Percentiles rank a stretch among this genome's conserved stretches.
Evolutionary conservation across 2,329 filamentous ascomycete species (phyloP).

Genomic region (Nemania sp.): DNA sequence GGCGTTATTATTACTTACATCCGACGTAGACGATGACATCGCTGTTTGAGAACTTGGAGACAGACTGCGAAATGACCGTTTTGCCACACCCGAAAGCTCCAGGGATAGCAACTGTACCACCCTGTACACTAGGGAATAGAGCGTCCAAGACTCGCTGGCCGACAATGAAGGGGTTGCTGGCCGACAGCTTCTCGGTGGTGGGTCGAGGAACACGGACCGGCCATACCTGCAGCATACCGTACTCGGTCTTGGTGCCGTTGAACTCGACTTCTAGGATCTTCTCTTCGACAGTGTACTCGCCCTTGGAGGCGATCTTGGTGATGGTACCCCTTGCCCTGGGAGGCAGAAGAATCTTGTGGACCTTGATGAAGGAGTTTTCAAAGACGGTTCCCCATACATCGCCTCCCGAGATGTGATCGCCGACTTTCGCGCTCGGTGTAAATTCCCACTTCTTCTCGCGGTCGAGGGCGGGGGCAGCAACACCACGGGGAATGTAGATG

Average conservation of each 20-base stretch:
- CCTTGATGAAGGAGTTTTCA: conserved; percentile 92
- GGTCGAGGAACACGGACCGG: conserved; percentile 95
- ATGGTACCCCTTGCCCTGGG: conserved; percentile 90
- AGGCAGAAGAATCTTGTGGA: conserved; percentile 91
- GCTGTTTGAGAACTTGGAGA: conserved; percentile 99
- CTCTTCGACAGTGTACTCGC: conserved; percentile 90
- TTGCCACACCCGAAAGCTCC: conserved; percentile 99
- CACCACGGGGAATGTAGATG: conserved; percentile 98
- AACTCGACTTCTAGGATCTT: conserved; percentile 97
- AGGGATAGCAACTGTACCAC: conserved; percentile 96
- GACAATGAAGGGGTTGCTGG: conserved; percentile 89
- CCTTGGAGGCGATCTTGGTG: conserved; percentile 85
- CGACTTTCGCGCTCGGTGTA: conserved; percentile 86
- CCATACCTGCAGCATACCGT: conserved; percentile 99
- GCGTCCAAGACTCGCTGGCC: conserved; percentile 96
- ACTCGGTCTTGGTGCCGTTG: conserved; percentile 91
- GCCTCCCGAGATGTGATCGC: conserved; percentile 94
- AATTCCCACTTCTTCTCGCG: conserved; percentile 96
- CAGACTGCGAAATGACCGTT: conserved; percentile 97
- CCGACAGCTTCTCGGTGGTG: conserved; percentile 86
- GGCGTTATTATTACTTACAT: conserved; percentile 43
- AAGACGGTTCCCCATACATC: conserved; percentile 94
- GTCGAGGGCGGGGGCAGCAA: conserved; percentile 83
- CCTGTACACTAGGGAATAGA: conserved; percentile 93
- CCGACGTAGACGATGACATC: conserved; percentile 99